phyloP scores from a whole-genome alignment of 495 filamentous ascomycete genomes.

The Penicillium bialowiezense region DNA sequence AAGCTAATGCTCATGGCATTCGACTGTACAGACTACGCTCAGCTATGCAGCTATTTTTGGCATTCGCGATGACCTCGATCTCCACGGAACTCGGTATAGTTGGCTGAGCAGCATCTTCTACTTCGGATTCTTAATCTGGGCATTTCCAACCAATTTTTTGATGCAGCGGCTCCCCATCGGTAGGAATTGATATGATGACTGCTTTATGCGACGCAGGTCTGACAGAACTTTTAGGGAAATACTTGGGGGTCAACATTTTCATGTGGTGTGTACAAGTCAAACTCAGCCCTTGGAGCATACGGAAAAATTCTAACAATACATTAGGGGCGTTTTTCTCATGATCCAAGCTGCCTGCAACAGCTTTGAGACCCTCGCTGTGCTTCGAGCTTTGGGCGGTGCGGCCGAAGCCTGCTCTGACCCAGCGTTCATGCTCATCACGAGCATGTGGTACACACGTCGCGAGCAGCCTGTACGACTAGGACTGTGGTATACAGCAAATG shows the following conservation, averaged over 20 bases:
- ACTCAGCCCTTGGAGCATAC: too few species aligned
- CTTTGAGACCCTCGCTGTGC: slow-evolving; percentile 50
- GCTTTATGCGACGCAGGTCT: neutral
- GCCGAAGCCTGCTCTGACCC: slow-evolving; percentile 53
- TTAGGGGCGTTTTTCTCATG: slow-evolving; percentile 55
- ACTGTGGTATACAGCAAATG: slow-evolving; percentile 59
- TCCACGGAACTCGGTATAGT: slow-evolving; percentile 48
- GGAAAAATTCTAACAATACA: too few species aligned
- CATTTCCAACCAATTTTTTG: slow-evolving; percentile 52
- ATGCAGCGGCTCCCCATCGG: slow-evolving; percentile 57
- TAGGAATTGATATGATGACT: slow-evolving; percentile 10
- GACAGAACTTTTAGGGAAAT: slow-evolving; percentile 39
- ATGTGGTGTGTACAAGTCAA: slow-evolving; percentile 40
- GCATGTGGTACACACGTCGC: slow-evolving; percentile 51
- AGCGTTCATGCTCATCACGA: slow-evolving; percentile 37
- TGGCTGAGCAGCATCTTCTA: slow-evolving; percentile 52
- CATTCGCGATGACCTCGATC: slow-evolving; percentile 45
- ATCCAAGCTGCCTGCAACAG: slow-evolving; percentile 53
- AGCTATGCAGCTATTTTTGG: slow-evolving; percentile 60
- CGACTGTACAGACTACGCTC: slow-evolving; percentile 53
- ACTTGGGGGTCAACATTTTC: slow-evolving; percentile 58
- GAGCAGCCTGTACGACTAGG: slow-evolving; percentile 60
- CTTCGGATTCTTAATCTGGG: slow-evolving; percentile 49
- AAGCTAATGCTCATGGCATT: too few species aligned
- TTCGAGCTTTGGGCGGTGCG: slow-evolving; percentile 51